These are phyloP conservation scores for Apiospora hydei DNA, from an alignment of 2,329 filamentous ascomycete genomes.

Conservation along the genomic window DNA sequence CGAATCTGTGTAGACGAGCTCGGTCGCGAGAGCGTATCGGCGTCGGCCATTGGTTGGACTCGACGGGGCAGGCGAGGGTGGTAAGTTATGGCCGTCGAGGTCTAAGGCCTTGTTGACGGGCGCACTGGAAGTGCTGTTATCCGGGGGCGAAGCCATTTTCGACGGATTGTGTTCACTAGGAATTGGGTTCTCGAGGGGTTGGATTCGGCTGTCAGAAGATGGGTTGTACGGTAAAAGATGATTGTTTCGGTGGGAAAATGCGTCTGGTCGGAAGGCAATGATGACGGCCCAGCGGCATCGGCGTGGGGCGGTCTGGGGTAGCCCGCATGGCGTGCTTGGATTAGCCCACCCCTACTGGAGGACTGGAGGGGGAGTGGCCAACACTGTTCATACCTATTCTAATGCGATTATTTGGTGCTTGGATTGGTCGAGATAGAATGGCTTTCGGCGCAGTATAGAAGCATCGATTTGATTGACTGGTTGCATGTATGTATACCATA, in stretches of 20 bases:
- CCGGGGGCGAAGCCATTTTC: constrained; percentile 38
- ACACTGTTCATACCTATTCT: too few species aligned
- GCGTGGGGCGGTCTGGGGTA: constrained; percentile 19
- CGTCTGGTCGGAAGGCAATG: background rate
- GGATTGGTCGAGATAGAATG: too few species aligned
- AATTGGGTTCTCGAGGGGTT: background rate
- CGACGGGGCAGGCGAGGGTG: constrained; percentile 91
- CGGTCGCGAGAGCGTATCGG: constrained; percentile 92
- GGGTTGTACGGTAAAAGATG: background rate
- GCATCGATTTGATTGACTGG: too few species aligned
- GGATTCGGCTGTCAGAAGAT: background rate
- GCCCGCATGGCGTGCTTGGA: background rate
- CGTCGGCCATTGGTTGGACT: constrained; percentile 82
- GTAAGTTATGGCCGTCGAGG: constrained; percentile 82
- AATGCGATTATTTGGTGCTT: too few species aligned
- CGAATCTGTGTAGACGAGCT: constrained; percentile 94
- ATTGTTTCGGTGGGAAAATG: background rate
- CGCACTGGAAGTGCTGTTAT: constrained; percentile 43
- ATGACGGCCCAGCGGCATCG: constrained; percentile 16
- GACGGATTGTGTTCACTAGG: background rate
- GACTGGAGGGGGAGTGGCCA: too few species aligned
- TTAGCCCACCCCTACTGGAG: constrained; percentile 4
- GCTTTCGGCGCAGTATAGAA: too few species aligned
- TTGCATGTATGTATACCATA: too few species aligned
- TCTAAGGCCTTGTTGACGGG: constrained; percentile 68